These are phyloP conservation scores for Capillidium rhysosporum DNA, from an alignment of 371 early-diverging fungal genomes.

Conservation along the genomic window DNA sequence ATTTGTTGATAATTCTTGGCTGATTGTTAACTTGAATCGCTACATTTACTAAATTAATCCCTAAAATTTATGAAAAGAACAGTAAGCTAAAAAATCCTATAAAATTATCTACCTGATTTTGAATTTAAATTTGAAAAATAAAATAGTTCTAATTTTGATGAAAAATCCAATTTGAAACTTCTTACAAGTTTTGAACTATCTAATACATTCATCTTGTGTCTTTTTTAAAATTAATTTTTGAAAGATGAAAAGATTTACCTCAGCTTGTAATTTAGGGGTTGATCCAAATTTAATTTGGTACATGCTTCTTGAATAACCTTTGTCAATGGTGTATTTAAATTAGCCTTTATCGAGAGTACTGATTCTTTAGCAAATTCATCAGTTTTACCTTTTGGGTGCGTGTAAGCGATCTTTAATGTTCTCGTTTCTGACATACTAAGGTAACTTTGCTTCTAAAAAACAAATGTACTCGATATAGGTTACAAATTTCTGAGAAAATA, in stretches of 20 bases:
- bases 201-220: background rate
- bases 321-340: background rate
- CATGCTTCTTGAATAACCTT: background rate
- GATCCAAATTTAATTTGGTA: background rate
- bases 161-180: background rate
- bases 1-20: background rate
- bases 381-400: background rate
- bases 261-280: background rate
- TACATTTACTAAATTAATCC: background rate
- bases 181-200: background rate
- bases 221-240: background rate
- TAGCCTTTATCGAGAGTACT: background rate
- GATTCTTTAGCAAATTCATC: background rate
- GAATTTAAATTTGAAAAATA: background rate
- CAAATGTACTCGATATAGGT: background rate
- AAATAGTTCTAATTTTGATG: background rate
- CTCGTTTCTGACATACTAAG: background rate
- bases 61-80: background rate
- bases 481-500: background rate
- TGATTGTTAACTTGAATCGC: background rate
- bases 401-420: background rate
- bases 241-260: background rate
- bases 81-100: background rate
- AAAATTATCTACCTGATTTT: background rate
- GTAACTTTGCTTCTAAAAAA: background rate